Evolutionary conservation across 2,329 filamentous ascomycete genomes (phyloP).

Genomic region (Neonectria neomacrospora): DNA sequence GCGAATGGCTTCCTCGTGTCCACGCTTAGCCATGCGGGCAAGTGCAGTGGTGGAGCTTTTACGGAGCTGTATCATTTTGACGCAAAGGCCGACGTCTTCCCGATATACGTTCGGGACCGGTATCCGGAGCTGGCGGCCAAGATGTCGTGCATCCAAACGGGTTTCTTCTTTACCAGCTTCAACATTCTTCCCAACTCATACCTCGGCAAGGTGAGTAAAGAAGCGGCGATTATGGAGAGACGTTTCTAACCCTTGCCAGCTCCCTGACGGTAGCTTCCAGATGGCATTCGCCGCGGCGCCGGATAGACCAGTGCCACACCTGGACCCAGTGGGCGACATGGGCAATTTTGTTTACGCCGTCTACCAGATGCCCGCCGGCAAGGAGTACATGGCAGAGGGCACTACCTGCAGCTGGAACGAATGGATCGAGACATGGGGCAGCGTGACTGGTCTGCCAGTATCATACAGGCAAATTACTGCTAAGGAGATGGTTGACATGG

Average conservation of each 20-base stretch:
- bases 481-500: constrained; percentile 53
- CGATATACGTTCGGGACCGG: constrained; percentile 55
- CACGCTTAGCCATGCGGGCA: constrained; percentile 60
- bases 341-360: constrained; percentile 62
- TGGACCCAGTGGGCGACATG: constrained; percentile 59
- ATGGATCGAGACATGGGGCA: constrained; percentile 56
- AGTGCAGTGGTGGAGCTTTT: constrained; percentile 58
- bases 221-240: background rate
- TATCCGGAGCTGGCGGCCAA: constrained; percentile 59
- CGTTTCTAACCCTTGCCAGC: constrained; percentile 36
- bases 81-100: constrained; percentile 63
- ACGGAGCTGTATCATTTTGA: constrained; percentile 65
- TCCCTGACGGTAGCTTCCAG: constrained; percentile 55
- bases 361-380: constrained; percentile 60
- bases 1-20: constrained; percentile 62
- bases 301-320: constrained; percentile 54
- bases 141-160: constrained; percentile 63
- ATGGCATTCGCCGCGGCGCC: constrained; percentile 60
- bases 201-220: constrained; percentile 41
- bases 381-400: constrained; percentile 60
- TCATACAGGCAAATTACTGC: constrained; percentile 54
- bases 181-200: constrained; percentile 58
- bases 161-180: constrained; percentile 61
- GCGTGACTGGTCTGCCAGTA: constrained; percentile 48
- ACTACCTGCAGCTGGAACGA: constrained; percentile 59